phyloP scores from a whole-genome alignment of 306 rosid species.

The Mimosa bimucronata region DNA sequence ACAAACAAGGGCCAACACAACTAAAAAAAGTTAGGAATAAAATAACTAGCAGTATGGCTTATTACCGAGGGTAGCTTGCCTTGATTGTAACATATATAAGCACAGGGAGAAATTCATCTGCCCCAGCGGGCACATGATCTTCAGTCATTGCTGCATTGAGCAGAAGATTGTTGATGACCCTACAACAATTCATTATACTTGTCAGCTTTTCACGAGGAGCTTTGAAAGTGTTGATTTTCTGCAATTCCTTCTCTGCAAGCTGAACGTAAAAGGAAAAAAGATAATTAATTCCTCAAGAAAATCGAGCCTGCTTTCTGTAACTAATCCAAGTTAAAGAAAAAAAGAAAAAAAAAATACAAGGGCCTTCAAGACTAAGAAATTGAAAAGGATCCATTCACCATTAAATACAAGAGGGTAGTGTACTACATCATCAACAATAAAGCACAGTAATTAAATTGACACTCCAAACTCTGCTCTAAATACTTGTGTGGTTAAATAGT shows the following conservation, averaged over 20 bases:
- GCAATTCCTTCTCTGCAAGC: conserved; percentile 80
- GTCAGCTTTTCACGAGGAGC: conserved; percentile 74
- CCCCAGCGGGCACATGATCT: conserved; percentile 66
- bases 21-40: conserved; percentile 6
- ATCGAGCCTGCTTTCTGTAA: neutral
- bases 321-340: neutral
- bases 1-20: neutral
- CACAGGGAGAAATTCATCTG: conserved; percentile 81
- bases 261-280: conserved; percentile 34
- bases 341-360: neutral
- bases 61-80: conserved; percentile 85
- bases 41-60: conserved; percentile 45
- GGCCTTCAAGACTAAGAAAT: neutral
- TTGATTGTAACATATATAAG: conserved; percentile 78
- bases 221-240: conserved; percentile 69
- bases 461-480: neutral
- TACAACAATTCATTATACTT: conserved; percentile 70
- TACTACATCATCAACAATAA: neutral
- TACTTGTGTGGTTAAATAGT: neutral
- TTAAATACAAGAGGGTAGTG: neutral
- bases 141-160: conserved; percentile 68
- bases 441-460: neutral
- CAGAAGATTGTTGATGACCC: conserved; percentile 72
- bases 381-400: neutral
- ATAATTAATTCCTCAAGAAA: conserved; percentile 10